Conservation (phyloP, 331 rosid species). For the Quercus tomentella region DNA sequence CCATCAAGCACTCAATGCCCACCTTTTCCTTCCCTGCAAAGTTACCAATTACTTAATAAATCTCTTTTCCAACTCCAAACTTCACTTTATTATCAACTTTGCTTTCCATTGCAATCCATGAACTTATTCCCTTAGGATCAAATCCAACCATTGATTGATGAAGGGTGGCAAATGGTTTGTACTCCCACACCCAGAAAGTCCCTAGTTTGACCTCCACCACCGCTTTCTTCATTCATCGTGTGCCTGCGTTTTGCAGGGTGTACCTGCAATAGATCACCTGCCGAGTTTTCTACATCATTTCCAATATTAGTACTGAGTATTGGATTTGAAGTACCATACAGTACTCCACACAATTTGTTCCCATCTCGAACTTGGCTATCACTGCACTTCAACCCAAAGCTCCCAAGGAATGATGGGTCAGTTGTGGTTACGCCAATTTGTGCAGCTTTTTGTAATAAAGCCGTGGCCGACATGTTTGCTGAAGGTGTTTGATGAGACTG, state of each 20-base stretch:
- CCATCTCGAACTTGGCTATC: constrained; percentile 36
- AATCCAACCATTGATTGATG: constrained; percentile 69
- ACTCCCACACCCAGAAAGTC: constrained; percentile 90
- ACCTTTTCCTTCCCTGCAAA: constrained; percentile 50
- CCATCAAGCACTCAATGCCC: constrained; percentile 47
- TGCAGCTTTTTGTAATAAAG: constrained; percentile 87
- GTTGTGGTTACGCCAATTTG: constrained; percentile 67
- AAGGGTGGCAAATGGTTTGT: constrained; percentile 52
- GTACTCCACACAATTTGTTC: constrained; percentile 53
- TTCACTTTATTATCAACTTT: constrained; percentile 31
- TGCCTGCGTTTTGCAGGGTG: constrained; percentile 61
- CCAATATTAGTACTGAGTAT: constrained; percentile 5
- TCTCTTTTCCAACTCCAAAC: constrained; percentile 13
- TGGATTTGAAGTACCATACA: constrained; percentile 36
- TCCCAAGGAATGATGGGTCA: constrained; percentile 54
- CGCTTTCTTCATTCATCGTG: constrained; percentile 34
- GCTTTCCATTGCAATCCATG: not conserved
- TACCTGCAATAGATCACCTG: constrained; percentile 37
- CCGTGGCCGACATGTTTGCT: constrained; percentile 85
- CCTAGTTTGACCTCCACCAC: constrained; percentile 64
- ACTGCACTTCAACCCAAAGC: constrained; percentile 47
- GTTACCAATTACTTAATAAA: constrained; percentile 44
- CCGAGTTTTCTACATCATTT: constrained; percentile 29
- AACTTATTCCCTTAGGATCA: constrained; percentile 10
- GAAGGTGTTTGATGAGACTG: constrained; percentile 35